A percentile compares a stretch with the other conserved stretches of the same genome.
phyloP scores from a whole-genome alignment of 768 basidiomycete genomes.

The Mycena alexandri region DNA sequence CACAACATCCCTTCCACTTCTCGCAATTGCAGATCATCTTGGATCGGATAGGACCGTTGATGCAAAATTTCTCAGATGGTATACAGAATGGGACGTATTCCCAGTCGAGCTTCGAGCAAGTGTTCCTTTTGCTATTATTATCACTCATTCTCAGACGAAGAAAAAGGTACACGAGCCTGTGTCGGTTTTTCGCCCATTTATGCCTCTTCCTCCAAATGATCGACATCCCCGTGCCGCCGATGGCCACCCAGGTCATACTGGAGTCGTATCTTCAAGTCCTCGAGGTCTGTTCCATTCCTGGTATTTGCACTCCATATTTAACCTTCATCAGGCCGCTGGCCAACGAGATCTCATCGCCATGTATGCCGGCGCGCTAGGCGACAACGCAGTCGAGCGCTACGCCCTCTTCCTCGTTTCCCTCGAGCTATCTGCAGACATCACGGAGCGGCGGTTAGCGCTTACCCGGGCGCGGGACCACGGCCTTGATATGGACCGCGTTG shows the following conservation, averaged over 20 bases:
- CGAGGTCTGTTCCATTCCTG: conserved; percentile 63
- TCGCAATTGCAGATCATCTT: conserved; percentile 86
- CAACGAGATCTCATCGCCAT: conserved; percentile 91
- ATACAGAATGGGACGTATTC: conserved; percentile 65
- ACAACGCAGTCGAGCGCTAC: conserved; percentile 93
- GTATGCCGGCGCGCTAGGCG: conserved; percentile 92
- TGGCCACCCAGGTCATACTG: conserved; percentile 84
- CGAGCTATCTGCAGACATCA: conserved; percentile 70
- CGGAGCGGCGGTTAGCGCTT: conserved; percentile 78
- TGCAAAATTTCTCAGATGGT: conserved; percentile 76
- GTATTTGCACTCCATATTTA: background rate
- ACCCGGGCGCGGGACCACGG: conserved; percentile 86
- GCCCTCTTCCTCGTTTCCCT: conserved; percentile 89
- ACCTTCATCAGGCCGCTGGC: conserved; percentile 69
- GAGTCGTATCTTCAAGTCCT: conserved; percentile 91
- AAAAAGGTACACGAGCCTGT: conserved; percentile 76
- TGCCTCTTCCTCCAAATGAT: conserved; percentile 91
- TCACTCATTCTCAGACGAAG: background rate
- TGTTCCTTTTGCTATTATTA: conserved; percentile 19
- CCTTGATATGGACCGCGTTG: conserved; percentile 85
- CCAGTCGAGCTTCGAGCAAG: conserved; percentile 68
- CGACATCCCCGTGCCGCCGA: conserved; percentile 76
- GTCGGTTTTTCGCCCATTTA: conserved; percentile 94
- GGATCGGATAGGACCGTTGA: conserved; percentile 72
- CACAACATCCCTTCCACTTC: conserved; percentile 84